A percentile compares a stretch with the other conserved stretches of the same genome.
Conservation (phyloP, 176 grass and related monocot species). For the Carex littledalei region DNA sequence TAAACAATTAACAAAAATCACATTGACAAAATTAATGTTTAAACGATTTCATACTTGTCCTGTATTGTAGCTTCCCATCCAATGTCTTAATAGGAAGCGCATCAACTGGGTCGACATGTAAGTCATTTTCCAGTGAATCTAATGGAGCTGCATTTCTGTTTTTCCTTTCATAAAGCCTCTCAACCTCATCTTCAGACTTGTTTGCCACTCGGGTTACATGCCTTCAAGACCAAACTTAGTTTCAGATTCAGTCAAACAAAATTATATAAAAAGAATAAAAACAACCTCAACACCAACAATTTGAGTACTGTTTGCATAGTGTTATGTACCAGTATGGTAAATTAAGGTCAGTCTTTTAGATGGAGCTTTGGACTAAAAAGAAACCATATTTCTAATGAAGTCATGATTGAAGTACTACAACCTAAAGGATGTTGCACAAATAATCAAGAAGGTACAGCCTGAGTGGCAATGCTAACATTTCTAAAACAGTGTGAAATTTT, state of each 20-base stretch:
- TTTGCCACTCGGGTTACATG: slow-evolving; percentile 51
- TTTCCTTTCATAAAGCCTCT: slow-evolving; percentile 70
- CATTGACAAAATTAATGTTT: neutral
- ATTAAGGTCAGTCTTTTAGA: neutral
- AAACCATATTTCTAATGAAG: neutral
- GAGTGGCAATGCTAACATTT: neutral
- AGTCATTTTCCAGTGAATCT: slow-evolving; percentile 26
- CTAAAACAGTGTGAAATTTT: neutral
- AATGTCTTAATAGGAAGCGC: slow-evolving; percentile 79
- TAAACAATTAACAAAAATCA: neutral
- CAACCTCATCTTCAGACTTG: slow-evolving; percentile 59
- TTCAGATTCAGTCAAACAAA: neutral
- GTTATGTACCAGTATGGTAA: neutral
- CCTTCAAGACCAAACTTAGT: slow-evolving; percentile 29
- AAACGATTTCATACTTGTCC: slow-evolving; percentile 34
- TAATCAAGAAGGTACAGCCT: neutral
- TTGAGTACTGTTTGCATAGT: neutral
- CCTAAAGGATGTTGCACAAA: too few species aligned
- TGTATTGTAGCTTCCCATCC: slow-evolving; percentile 66
- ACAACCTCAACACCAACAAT: neutral
- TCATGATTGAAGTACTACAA: neutral
- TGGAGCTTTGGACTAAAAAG: neutral
- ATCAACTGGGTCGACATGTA: slow-evolving; percentile 69
- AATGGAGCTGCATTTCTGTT: slow-evolving; percentile 39
- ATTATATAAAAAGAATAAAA: neutral